Percentiles rank a stretch among this genome's conserved stretches.
Conservation (phyloP, 768 basidiomycete species). For the Lyophyllum semitale region DNA sequence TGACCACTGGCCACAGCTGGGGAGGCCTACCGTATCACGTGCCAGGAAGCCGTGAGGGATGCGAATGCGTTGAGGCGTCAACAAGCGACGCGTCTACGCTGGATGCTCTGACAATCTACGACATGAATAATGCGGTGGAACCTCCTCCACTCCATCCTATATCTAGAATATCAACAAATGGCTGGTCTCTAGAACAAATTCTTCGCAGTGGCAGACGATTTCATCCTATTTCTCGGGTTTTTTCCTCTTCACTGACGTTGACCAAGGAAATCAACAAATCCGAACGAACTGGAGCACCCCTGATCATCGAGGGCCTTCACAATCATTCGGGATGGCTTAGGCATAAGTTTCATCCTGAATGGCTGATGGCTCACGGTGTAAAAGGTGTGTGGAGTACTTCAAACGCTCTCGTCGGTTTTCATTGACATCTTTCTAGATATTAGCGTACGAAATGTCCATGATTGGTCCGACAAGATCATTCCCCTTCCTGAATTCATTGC, state of each 20-base stretch:
- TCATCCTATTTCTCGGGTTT: slow-evolving; percentile 37
- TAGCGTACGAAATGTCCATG: slow-evolving; percentile 62
- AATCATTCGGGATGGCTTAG: slow-evolving; percentile 55
- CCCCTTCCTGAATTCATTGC: slow-evolving; percentile 54
- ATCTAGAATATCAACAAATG: slow-evolving; percentile 19
- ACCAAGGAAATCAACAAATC: slow-evolving; percentile 39
- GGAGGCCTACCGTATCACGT: slow-evolving; percentile 17
- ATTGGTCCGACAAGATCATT: slow-evolving; percentile 54
- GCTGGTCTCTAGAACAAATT: slow-evolving; percentile 49
- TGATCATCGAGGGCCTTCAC: slow-evolving; percentile 68
- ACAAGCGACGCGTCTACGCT: slow-evolving; percentile 1
- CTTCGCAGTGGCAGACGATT: slow-evolving; percentile 22
- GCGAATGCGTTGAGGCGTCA: neutral
- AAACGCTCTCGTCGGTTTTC: neutral
- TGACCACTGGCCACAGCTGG: slow-evolving; percentile 16
- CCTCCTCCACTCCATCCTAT: neutral
- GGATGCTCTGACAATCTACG: slow-evolving; percentile 3
- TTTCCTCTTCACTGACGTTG: slow-evolving; percentile 29
- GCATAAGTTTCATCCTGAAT: slow-evolving; percentile 55
- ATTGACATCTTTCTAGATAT: slow-evolving; percentile 43
- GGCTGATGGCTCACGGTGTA: slow-evolving; percentile 42
- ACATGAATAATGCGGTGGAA: slow-evolving; percentile 8
- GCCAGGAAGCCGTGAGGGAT: neutral
- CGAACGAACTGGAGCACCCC: slow-evolving; percentile 55
- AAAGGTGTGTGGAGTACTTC: slow-evolving; percentile 23